Percentiles rank a stretch among this genome's conserved stretches.
Evolutionary conservation across 78 protist genomes (phyloP).

Genomic region (Anaeramoeba ignava): DNA sequence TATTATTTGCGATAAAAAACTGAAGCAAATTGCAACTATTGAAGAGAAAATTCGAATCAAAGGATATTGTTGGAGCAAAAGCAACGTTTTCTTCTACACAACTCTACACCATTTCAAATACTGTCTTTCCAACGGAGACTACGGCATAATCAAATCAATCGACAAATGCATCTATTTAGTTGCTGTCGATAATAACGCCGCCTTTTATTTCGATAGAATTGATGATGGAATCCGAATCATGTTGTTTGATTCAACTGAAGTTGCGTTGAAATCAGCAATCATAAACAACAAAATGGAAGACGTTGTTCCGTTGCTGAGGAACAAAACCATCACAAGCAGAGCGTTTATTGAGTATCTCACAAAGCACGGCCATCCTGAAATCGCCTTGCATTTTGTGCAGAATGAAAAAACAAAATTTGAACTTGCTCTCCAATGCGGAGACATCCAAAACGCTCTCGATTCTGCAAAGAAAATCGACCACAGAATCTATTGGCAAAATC

Average conservation of each 20-base stretch:
- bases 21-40: not conserved
- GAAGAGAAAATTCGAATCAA: slow-evolving; percentile 10
- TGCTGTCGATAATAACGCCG: not conserved
- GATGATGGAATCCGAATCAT: too few species aligned
- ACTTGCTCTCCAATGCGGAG: slow-evolving; percentile 92
- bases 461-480: slow-evolving; percentile 61
- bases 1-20: not conserved
- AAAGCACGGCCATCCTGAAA: too few species aligned
- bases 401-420: slow-evolving; percentile 78
- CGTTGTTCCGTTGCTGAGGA: too few species aligned
- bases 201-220: too few species aligned
- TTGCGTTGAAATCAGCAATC: too few species aligned
- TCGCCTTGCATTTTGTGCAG: slow-evolving; percentile 89
- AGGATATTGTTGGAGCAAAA: not conserved
- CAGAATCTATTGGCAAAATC: slow-evolving; percentile 64
- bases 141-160: not conserved
- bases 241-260: too few species aligned
- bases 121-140: slow-evolving; percentile 10
- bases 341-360: too few species aligned
- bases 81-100: not conserved
- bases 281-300: too few species aligned
- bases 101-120: slow-evolving; percentile 8
- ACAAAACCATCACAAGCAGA: too few species aligned
- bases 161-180: not conserved
- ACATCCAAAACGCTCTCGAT: slow-evolving; percentile 76